Evolutionary conservation across 176 grass and related monocot genomes (phyloP).

Genomic region (Paspalum notatum): DNA sequence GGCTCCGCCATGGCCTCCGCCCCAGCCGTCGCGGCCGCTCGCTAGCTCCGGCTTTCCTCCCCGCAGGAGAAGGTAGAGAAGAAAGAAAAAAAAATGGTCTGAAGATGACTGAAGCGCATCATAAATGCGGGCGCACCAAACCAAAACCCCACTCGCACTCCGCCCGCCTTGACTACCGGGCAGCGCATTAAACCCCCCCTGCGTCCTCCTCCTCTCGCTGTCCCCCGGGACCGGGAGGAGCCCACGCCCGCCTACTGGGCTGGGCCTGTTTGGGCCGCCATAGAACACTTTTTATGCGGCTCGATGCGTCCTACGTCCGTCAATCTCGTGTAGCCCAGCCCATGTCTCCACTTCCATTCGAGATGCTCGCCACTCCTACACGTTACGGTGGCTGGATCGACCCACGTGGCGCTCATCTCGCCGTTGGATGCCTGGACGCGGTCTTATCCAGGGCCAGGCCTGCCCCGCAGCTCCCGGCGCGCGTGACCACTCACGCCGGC

Average conservation of each 20-base stretch:
- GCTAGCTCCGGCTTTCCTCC: neutral
- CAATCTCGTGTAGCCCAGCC: neutral
- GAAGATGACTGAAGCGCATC: slow-evolving; percentile 1
- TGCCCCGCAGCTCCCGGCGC: neutral
- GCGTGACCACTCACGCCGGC: neutral
- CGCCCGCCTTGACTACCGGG: slow-evolving; percentile 31
- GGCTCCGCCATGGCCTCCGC: slow-evolving; percentile 17
- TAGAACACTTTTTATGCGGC: no score
- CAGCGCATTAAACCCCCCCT: slow-evolving; percentile 6
- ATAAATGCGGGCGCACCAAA: slow-evolving; percentile 10
- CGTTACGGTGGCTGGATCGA: neutral
- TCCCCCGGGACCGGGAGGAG: neutral
- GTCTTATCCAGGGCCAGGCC: neutral
- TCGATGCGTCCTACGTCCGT: no score
- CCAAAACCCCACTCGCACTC: neutral
- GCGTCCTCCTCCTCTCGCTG: slow-evolving; percentile 2
- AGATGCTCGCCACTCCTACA: no score
- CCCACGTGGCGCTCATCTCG: neutral
- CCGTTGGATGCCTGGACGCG: neutral
- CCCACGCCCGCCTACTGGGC: neutral
- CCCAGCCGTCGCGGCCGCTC: neutral
- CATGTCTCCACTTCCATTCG: neutral
- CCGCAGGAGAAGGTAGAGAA: neutral
- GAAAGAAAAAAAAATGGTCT: neutral
- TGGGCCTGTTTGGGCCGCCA: neutral